Conservation (phyloP, 352 stramenopile species). For the Globisporangium emineosum region DNA sequence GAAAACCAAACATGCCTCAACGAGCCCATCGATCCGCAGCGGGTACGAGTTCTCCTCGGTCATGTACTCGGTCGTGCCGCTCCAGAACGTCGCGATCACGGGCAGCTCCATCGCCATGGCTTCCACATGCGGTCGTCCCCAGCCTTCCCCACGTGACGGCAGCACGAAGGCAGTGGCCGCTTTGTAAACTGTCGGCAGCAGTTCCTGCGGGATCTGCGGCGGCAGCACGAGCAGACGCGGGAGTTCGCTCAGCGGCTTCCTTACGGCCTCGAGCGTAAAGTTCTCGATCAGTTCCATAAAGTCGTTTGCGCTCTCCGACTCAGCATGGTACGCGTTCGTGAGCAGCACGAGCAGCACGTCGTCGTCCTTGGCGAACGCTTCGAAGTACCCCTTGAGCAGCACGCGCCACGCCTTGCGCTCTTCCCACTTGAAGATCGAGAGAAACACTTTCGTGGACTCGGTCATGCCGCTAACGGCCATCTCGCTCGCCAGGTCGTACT, state of each 20-base stretch:
- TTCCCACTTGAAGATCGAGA: conserved; percentile 95
- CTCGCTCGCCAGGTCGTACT: conserved; percentile 50
- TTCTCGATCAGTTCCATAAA: conserved; percentile 54
- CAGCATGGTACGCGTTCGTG: conserved; percentile 84
- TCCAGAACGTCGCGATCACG: conserved; percentile 92
- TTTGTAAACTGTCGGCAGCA: conserved; percentile 69
- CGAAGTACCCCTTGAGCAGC: conserved; percentile 83
- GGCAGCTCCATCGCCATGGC: conserved; percentile 91
- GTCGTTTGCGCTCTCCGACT: conserved; percentile 36
- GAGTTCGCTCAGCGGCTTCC: conserved; percentile 44
- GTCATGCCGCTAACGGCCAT: conserved; percentile 26
- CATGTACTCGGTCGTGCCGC: conserved; percentile 88
- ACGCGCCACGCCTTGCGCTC: conserved; percentile 89
- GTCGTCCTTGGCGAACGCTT: conserved; percentile 54
- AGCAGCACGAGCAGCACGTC: conserved; percentile 82
- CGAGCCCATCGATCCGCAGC: conserved; percentile 71
- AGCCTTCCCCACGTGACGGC: conserved; percentile 91
- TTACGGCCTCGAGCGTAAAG: conserved; percentile 45
- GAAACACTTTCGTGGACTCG: conserved; percentile 68
- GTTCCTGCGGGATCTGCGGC: conserved; percentile 52
- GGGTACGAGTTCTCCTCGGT: conserved; percentile 85
- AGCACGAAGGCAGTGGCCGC: conserved; percentile 85
- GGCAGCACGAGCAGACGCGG: conserved; percentile 61
- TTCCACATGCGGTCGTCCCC: conserved; percentile 91
- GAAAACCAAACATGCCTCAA: conserved; percentile 41